Conservation (phyloP, 2,329 filamentous ascomycete species). For the Dactylellina parvicollis region DNA sequence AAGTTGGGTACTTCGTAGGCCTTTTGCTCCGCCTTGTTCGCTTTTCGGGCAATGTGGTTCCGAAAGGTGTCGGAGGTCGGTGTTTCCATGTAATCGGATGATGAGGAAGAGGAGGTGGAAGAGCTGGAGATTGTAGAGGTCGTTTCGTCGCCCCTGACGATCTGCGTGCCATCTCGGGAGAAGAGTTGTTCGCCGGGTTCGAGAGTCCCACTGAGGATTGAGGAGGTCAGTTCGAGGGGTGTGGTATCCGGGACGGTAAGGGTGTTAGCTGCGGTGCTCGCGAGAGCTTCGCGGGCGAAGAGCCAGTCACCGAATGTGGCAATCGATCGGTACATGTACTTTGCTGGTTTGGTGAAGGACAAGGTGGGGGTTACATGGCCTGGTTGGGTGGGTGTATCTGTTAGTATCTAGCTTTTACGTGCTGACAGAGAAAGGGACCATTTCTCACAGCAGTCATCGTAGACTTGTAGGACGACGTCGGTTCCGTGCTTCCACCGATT, state of each 20-base stretch:
- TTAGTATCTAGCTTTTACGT: too few relatives aligned
- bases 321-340: conserved; percentile 92
- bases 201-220: not conserved
- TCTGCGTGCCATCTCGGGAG: conserved; percentile 28
- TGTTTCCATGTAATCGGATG: conserved; percentile 2
- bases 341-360: conserved; percentile 95
- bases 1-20: conserved; percentile 64
- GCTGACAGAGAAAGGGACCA: not conserved
- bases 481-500: conserved; percentile 65
- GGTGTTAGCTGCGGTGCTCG: not conserved
- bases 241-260: conserved; percentile 23
- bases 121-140: conserved; percentile 49
- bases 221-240: not conserved
- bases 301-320: conserved; percentile 95
- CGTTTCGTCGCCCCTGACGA: conserved; percentile 21
- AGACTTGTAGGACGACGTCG: conserved; percentile 91
- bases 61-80: not conserved
- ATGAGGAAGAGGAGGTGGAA: conserved; percentile 24
- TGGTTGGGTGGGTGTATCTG: too few relatives aligned
- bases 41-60: conserved; percentile 24
- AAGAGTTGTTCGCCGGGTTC: conserved; percentile 28
- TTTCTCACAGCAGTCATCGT: conserved; percentile 81
- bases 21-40: not conserved
- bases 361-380: conserved; percentile 74
- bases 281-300: conserved; percentile 70